phyloP scores from a whole-genome alignment of 1,284 basidiomycete species.

The Papiliotrema nemorosa region DNA sequence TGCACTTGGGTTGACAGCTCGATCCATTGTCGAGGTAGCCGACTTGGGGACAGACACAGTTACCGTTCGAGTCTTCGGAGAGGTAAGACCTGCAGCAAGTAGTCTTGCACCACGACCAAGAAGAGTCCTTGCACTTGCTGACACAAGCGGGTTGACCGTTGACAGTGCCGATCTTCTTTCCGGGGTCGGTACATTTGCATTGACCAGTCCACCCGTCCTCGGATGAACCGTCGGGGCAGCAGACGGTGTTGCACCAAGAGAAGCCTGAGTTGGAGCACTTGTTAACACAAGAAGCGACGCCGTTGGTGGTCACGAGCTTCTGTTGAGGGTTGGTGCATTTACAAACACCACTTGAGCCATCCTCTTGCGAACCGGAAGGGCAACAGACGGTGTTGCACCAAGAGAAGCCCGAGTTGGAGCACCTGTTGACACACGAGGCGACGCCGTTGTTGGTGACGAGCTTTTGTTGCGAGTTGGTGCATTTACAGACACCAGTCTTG shows the following conservation, averaged over 20 bases:
- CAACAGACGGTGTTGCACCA: slow-evolving; percentile 6
- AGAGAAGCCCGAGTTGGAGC: slow-evolving; percentile 1
- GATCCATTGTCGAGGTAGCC: slow-evolving; percentile 11
- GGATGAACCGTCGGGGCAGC: slow-evolving; percentile 3
- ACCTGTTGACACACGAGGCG: slow-evolving; percentile 3
- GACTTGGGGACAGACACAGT: slow-evolving; percentile 15
- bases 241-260: slow-evolving; percentile 2
- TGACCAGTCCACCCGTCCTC: background rate
- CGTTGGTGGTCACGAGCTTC: background rate
- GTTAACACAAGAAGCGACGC: background rate
- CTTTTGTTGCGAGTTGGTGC: background rate
- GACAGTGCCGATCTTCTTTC: background rate
- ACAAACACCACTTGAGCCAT: background rate
- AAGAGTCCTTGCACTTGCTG: slow-evolving; percentile 8
- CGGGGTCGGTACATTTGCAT: background rate
- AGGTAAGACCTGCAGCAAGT: slow-evolving; percentile 13
- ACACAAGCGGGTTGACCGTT: slow-evolving; percentile 1
- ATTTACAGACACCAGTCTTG: slow-evolving; percentile 17
- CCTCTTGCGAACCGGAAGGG: slow-evolving; percentile 1
- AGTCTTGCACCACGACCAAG: slow-evolving; percentile 5
- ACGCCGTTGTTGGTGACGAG: background rate
- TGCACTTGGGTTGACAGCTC: slow-evolving; percentile 11
- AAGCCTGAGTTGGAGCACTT: slow-evolving; percentile 4
- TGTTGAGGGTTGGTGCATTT: background rate
- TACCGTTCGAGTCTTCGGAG: slow-evolving; percentile 5